These are phyloP conservation scores for Persicaria maculosa DNA, from an alignment of 148 eudicot species.

Conservation along the genomic window DNA sequence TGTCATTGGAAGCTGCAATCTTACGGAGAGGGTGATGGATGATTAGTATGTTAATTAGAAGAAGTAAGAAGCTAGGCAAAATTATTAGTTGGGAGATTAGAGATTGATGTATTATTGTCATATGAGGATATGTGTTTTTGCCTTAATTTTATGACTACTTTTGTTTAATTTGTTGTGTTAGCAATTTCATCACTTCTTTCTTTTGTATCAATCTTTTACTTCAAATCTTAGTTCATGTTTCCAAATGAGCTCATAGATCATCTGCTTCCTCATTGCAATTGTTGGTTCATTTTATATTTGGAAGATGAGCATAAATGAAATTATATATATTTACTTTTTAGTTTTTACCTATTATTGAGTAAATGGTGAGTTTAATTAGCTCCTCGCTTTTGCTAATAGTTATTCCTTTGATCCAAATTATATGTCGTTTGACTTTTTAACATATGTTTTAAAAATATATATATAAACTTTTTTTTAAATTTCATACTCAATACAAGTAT, in stretches of 20 bases:
- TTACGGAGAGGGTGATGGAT: background rate
- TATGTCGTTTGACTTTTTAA: no score
- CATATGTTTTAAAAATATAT: no score
- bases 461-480: no score
- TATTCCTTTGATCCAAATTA: no score
- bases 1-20: constrained; percentile 14
- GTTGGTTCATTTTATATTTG: background rate
- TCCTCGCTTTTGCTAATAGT: no score
- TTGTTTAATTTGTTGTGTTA: background rate
- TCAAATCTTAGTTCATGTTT: background rate
- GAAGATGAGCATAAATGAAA: background rate
- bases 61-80: background rate
- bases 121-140: background rate
- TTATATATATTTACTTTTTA: background rate
- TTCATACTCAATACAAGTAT: no score
- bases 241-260: background rate
- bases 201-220: background rate
- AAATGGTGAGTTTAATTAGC: no score
- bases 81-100: background rate
- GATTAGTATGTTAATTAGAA: background rate
- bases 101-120: background rate
- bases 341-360: no score
- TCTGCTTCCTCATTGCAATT: background rate
- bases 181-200: background rate
- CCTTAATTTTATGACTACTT: background rate